Evolutionary conservation across 1,139 yeast species (phyloP).

Genomic region (Hemisphaericaspora lyxosophila): DNA sequence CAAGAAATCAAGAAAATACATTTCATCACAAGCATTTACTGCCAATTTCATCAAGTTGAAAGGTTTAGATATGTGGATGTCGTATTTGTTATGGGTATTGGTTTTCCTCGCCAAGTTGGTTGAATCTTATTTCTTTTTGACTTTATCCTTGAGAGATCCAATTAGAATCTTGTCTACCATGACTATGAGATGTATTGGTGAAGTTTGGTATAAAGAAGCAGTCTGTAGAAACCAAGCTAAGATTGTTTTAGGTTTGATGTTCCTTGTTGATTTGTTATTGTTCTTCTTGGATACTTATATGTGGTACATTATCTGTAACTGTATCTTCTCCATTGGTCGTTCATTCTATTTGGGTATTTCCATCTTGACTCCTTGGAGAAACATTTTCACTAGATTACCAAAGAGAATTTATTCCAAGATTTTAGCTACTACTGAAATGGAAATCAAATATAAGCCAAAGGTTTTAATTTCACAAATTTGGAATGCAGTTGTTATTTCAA

Average conservation of each 20-base stretch:
- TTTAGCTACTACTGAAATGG: constrained; percentile 98
- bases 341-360: constrained; percentile 98
- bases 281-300: constrained; percentile 98
- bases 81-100: constrained; percentile 84
- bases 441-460: constrained; percentile 97
- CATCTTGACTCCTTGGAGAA: constrained; percentile 98
- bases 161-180: constrained; percentile 62
- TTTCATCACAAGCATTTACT: constrained; percentile 94
- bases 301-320: constrained; percentile 97
- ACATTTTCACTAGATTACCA: constrained; percentile 94
- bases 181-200: constrained; percentile 68
- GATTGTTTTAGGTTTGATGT: constrained; percentile 89
- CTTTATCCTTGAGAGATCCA: constrained; percentile 90
- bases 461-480: constrained; percentile 97
- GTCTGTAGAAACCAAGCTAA: constrained; percentile 85
- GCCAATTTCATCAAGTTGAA: constrained; percentile 80
- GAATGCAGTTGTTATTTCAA: constrained; percentile 97
- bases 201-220: constrained; percentile 74
- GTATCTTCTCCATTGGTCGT: constrained; percentile 93
- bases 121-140: constrained; percentile 93
- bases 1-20: constrained; percentile 83
- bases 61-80: constrained; percentile 96
- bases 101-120: constrained; percentile 85
- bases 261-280: constrained; percentile 83
- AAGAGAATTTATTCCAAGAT: constrained; percentile 97